phyloP scores from a whole-genome alignment of 768 basidiomycete genomes.

The Calocybe gangraenosa region DNA sequence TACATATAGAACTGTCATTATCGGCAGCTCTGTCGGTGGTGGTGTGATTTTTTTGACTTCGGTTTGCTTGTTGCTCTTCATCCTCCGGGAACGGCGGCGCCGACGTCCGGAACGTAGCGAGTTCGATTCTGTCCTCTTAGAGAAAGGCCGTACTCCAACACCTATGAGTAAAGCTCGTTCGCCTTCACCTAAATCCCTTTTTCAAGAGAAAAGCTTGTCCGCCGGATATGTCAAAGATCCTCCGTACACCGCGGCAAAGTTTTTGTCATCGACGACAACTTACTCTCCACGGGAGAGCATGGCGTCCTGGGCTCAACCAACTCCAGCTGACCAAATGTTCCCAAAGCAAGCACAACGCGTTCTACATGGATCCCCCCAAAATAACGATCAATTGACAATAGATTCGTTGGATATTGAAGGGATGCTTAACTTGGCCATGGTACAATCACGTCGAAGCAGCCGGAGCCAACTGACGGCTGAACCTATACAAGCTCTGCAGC shows the following conservation, averaged over 20 bases:
- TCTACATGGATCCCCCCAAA: neutral
- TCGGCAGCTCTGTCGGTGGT: slow-evolving; percentile 42
- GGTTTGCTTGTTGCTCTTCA: slow-evolving; percentile 39
- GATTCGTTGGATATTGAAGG: slow-evolving; percentile 46
- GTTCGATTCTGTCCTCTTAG: slow-evolving; percentile 24
- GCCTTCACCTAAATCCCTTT: slow-evolving; percentile 6
- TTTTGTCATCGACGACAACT: slow-evolving; percentile 23
- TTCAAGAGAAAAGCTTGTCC: slow-evolving; percentile 7
- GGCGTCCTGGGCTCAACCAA: slow-evolving; percentile 30
- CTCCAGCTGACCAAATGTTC: slow-evolving; percentile 23
- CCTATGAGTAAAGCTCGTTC: neutral
- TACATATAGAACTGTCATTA: slow-evolving; percentile 34
- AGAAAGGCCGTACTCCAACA: slow-evolving; percentile 10
- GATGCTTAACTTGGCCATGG: slow-evolving; percentile 49
- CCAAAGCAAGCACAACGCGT: neutral
- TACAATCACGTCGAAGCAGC: slow-evolving; percentile 27
- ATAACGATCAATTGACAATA: slow-evolving; percentile 24
- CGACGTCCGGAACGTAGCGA: slow-evolving; percentile 16
- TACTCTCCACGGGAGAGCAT: slow-evolving; percentile 22
- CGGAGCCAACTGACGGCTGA: slow-evolving; percentile 20
- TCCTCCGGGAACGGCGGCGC: slow-evolving; percentile 36
- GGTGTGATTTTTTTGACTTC: slow-evolving; percentile 34
- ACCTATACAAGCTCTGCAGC: slow-evolving; percentile 13
- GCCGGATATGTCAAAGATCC: slow-evolving; percentile 22
- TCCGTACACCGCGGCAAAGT: slow-evolving; percentile 28